Percentiles rank a stretch among this genome's conserved stretches.
These are phyloP conservation scores for Iris macrosiphon DNA, from an alignment of 106 monocot genomes.

Conservation along the genomic window DNA sequence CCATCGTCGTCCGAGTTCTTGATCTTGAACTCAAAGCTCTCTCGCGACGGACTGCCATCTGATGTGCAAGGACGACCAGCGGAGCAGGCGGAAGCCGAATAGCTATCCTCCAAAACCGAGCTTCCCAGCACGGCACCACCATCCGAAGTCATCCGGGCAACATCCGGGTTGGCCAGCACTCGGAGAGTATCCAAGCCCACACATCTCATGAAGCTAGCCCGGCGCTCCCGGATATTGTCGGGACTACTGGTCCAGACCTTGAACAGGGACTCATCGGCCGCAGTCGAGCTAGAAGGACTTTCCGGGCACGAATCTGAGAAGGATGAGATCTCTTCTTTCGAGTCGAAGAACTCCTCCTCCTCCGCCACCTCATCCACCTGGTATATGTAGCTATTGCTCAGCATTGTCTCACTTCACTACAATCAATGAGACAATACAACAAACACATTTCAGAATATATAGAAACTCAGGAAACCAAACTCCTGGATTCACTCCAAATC, in stretches of 20 bases:
- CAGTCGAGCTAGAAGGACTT: slow-evolving; percentile 15
- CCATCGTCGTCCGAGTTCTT: slow-evolving; percentile 6
- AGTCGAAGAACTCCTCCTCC: slow-evolving; percentile 60
- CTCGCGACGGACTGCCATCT: slow-evolving; percentile 1
- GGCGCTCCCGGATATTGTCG: slow-evolving; percentile 39
- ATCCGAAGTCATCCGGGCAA: slow-evolving; percentile 6
- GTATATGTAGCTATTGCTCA: slow-evolving; percentile 9
- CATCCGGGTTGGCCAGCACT: not conserved
- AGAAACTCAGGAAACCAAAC: too few relatives aligned
- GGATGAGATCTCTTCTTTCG: slow-evolving; percentile 60
- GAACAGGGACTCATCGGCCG: slow-evolving; percentile 4
- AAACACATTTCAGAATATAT: not conserved
- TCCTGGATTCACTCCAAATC: too few relatives aligned
- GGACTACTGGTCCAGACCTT: slow-evolving; percentile 23
- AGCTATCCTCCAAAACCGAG: slow-evolving; percentile 3
- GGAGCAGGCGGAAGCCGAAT: not conserved
- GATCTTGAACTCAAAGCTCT: slow-evolving; percentile 3
- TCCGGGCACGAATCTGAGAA: slow-evolving; percentile 27
- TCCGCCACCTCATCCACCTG: slow-evolving; percentile 18
- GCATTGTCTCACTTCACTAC: slow-evolving; percentile 22
- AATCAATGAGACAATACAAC: slow-evolving; percentile 8
- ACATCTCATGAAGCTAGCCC: slow-evolving; percentile 39
- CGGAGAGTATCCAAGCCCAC: slow-evolving; percentile 49
- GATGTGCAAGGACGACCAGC: slow-evolving; percentile 7
- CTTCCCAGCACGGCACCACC: slow-evolving; percentile 3